Conservation (phyloP, 306 rosid species). For the Prinsepia uniflora region DNA sequence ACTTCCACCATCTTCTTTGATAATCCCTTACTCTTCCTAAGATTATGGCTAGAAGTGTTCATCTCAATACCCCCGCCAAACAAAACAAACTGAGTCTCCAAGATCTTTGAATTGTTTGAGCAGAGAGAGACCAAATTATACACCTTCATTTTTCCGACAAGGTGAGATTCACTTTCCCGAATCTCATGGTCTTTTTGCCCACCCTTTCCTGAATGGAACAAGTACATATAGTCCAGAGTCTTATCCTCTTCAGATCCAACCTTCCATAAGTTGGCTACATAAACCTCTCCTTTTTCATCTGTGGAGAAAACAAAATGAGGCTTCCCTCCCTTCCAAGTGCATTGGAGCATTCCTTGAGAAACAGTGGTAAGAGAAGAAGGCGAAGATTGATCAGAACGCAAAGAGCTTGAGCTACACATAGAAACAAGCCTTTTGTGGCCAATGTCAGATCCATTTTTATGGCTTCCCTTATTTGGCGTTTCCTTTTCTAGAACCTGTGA, state of each 20-base stretch:
- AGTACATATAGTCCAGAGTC: conserved; percentile 54
- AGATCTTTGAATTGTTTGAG: conserved; percentile 44
- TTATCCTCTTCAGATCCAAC: conserved; percentile 42
- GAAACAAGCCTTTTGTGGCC: conserved; percentile 48
- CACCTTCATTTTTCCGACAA: conserved; percentile 84
- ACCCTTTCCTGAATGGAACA: conserved; percentile 61
- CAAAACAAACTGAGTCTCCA: conserved; percentile 69
- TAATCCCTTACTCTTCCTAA: conserved; percentile 58
- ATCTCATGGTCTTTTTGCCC: conserved; percentile 43
- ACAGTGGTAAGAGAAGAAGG: conserved; percentile 33
- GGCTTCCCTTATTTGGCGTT: conserved; percentile 32
- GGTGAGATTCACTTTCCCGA: conserved; percentile 35
- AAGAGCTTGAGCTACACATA: conserved; percentile 54
- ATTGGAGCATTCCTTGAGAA: conserved; percentile 91
- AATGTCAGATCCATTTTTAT: conserved; percentile 35
- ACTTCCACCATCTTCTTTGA: conserved; percentile 61
- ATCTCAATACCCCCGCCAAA: conserved; percentile 52
- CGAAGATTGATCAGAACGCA: conserved; percentile 49
- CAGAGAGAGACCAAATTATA: conserved; percentile 60
- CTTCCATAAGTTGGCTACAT: conserved; percentile 54
- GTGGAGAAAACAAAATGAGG: conserved; percentile 78
- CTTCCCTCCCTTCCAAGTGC: conserved; percentile 73
- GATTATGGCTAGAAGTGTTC: conserved; percentile 38
- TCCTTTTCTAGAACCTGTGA: conserved; percentile 37
- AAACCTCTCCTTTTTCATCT: conserved; percentile 72